Percentiles rank a stretch among this genome's conserved stretches.
These are phyloP conservation scores for Anastatica hierochuntica DNA, from an alignment of 345 rosid species.

Conservation along the genomic window DNA sequence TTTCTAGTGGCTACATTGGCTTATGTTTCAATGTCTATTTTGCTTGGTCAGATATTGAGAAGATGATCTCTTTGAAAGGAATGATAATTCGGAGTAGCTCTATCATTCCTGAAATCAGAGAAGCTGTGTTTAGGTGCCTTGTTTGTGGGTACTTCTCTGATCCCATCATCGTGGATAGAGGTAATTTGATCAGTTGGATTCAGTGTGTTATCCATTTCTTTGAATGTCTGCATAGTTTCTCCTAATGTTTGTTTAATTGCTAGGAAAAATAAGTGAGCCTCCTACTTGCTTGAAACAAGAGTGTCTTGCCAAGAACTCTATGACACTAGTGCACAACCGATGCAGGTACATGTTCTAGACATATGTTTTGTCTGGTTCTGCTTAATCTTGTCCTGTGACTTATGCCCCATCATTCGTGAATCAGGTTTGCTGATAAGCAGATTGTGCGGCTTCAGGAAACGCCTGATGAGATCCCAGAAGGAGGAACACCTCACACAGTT, in stretches of 20 bases:
- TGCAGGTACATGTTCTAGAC: conserved; percentile 58
- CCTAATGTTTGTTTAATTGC: neutral
- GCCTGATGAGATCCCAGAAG: conserved; percentile 93
- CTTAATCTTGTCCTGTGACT: neutral
- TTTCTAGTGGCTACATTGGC: neutral
- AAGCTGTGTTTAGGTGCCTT: conserved; percentile 84
- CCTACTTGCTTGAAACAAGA: conserved; percentile 62
- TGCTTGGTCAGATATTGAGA: conserved; percentile 66
- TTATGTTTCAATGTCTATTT: conserved; percentile 10
- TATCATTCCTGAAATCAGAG: conserved; percentile 92
- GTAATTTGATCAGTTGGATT: conserved; percentile 31
- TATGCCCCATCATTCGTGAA: neutral
- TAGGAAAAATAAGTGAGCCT: conserved; percentile 84
- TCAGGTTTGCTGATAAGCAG: conserved; percentile 96
- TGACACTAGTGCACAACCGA: conserved; percentile 81
- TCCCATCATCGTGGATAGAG: conserved; percentile 89
- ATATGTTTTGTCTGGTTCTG: neutral
- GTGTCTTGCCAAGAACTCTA: conserved; percentile 82
- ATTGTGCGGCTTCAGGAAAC: conserved; percentile 98
- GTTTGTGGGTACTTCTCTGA: conserved; percentile 82
- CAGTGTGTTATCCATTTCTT: neutral
- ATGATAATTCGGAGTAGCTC: conserved; percentile 93
- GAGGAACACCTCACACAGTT: conserved; percentile 97
- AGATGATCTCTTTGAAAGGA: conserved; percentile 93
- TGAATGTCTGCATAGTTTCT: neutral